Percentiles rank a stretch among this genome's conserved stretches.
Evolutionary conservation across 2,329 filamentous ascomycete species (phyloP).

Genomic region (Penicillium psychrosexuale): DNA sequence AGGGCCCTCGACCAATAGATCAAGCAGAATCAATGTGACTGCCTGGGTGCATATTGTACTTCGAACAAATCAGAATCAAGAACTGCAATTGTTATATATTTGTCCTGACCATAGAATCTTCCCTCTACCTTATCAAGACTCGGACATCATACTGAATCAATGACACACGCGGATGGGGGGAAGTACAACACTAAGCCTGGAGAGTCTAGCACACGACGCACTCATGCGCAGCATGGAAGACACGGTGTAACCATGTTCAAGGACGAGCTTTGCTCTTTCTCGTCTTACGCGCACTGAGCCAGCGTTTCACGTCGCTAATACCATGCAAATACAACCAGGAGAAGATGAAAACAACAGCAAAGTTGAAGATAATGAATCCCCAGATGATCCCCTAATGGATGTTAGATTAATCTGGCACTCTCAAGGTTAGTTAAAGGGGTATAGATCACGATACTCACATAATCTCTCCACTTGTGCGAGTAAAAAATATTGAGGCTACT

Average conservation of each 20-base stretch:
- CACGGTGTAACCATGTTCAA: not conserved
- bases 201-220: not conserved
- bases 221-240: not conserved
- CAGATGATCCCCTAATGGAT: conserved; percentile 55
- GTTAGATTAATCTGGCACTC: not conserved
- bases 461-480: conserved; percentile 62
- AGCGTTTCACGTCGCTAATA: conserved; percentile 28
- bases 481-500: conserved; percentile 60
- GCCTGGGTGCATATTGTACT: not conserved
- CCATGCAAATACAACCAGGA: conserved; percentile 55
- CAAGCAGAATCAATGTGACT: not conserved
- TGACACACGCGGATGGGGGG: not conserved
- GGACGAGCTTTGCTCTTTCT: conserved; percentile 11
- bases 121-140: not conserved
- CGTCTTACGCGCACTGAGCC: conserved; percentile 33
- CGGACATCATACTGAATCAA: not conserved
- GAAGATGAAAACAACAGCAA: conserved; percentile 50
- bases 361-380: conserved; percentile 65
- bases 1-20: not conserved
- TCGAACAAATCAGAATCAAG: not conserved
- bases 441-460: conserved; percentile 39
- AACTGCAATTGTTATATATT: not conserved
- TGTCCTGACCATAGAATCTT: not conserved
- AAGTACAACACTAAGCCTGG: not conserved
- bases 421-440: not conserved